Evolutionary conservation across 345 rosid species (phyloP), one percentile per base, ranked within the genome.

Genomic region (Lumnitzera racemosa): DNA sequence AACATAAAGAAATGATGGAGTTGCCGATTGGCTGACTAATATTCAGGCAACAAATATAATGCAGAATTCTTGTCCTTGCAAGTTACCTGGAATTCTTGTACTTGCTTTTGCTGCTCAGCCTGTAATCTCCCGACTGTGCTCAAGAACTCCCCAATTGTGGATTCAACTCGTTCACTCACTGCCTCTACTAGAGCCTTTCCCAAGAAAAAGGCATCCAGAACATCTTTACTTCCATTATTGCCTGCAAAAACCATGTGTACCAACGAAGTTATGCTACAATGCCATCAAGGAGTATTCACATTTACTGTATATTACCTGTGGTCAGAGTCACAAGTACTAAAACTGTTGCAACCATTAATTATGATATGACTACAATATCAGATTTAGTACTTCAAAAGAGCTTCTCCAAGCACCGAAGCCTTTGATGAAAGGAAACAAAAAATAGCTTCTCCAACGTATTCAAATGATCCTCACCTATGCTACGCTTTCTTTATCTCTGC

Each of bases 151-250:
- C 96, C 98, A 49, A 87, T 75, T 2, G 91, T 78, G 3, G 96
- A 82, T 74, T 83, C 96, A 25, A 92, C 36, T 14, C 96, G 78
- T 81, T 92, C 96, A 23, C 73, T 89, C 54, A 92, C 67, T 2
- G 91, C 89, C 62, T 92, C 98, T 17, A 91, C 98, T 51, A 92
- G 55, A 73, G 96, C 98, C 72, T 87, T 92, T 14, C 98, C 96
- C 77, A 92, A 70, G 83, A 89, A 92, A 75, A 92, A 92, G 1
- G 96, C 98, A 77, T 92, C 96, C 64, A 92, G 62, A 46, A 89
- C 80, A 65, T 24, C 74, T 58, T 60, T 78, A 72, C 85, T 87
- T 17, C 83, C 96, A 61, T 70, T 62, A 25, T 85, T 94, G 65
- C 87, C 98, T 92, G 68, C 71, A 65, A 41, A 23, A 64, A 58